These are phyloP conservation scores for Luzula sylvatica DNA, from an alignment of 176 grass and related monocot species.

Conservation along the genomic window DNA sequence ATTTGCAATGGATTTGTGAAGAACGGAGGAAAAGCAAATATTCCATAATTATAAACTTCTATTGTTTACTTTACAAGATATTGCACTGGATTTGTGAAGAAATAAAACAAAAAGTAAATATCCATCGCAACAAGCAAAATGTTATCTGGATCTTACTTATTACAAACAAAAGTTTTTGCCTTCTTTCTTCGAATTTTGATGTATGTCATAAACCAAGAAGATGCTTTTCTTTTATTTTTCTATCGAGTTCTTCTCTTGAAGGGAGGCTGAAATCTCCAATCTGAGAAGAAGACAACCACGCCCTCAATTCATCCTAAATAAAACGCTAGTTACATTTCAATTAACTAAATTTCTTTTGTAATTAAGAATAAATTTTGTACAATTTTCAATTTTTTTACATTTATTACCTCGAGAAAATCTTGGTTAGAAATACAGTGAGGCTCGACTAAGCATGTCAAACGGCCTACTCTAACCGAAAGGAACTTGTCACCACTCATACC, in stretches of 20 bases:
- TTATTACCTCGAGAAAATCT: constrained; percentile 75
- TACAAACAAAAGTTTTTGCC: not conserved
- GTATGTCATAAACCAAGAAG: constrained; percentile 22
- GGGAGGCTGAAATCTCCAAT: constrained; percentile 47
- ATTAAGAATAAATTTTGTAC: not conserved
- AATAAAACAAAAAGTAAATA: not conserved
- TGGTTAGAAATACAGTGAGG: constrained; percentile 77
- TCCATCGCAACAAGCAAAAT: not conserved
- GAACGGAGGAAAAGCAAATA: too few relatives aligned
- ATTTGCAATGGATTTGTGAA: too few relatives aligned
- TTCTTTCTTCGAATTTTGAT: too few relatives aligned
- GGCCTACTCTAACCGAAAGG: constrained; percentile 67
- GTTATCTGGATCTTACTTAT: not conserved
- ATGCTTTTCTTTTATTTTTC: constrained; percentile 53
- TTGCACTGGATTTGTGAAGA: not conserved
- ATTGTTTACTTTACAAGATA: too few relatives aligned
- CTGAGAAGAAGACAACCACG: constrained; percentile 57
- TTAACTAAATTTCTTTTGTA: not conserved
- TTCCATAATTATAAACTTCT: too few relatives aligned
- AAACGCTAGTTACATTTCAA: not conserved
- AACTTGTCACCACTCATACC: constrained; percentile 49
- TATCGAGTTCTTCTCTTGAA: constrained; percentile 43
- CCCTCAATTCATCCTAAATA: constrained; percentile 66
- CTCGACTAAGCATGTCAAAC: constrained; percentile 59
- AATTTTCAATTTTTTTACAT: constrained; percentile 6